Evolutionary conservation across 2,329 filamentous ascomycete genomes (phyloP), one percentile per base, ranked within the genome.

Genomic region (Fusarium pseudocircinatum): DNA sequence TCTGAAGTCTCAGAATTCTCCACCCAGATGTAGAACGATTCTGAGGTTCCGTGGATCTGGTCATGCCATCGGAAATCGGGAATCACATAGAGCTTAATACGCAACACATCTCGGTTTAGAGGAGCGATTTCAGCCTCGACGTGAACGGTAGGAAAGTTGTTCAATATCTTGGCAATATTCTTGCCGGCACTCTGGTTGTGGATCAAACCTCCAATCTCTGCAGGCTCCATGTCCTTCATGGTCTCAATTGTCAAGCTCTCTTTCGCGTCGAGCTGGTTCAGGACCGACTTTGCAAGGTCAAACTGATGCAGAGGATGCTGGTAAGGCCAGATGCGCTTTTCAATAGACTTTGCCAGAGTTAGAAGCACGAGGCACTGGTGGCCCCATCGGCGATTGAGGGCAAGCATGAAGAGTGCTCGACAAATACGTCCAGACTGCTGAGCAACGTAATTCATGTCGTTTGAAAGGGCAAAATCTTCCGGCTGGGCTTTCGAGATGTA

Each of bases 11-110:
- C 96, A 0, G 96, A 98, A 80, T 98, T 97, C 82, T 99, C 96
- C 7, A 99, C 96, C 97, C 96, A 99, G 65, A 99, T 93, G 89
- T 97, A 99, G 84, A 97, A 99, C 8, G 96, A 96, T 79, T 99
- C 96, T 0, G 96, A 98, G 6, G 92, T 94, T 24, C 97, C 97
- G 79, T 99, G 95, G 67, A 97, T 90, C 52, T 93, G 91, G 75
- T 98, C 96, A 76, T 97, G 97, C 96, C 96, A 99, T 42, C 87
- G 87, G 79, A 99, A 99, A 58, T 98, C 95, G 0, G 96, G 94
- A 4, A 92, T 94, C 24, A 99, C 88, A 76, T 88, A 94, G 1
- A 99, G 89, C 78, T 93, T 92, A 78, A 99, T 95, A n/a, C 96
- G 91, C 70, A 99, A 86, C 2, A 99, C 96, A 79, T 99, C 95